Base-by-base conservation (phyloP, 2,329 filamentous ascomycete species). In the Alternaria rosae region DNA sequence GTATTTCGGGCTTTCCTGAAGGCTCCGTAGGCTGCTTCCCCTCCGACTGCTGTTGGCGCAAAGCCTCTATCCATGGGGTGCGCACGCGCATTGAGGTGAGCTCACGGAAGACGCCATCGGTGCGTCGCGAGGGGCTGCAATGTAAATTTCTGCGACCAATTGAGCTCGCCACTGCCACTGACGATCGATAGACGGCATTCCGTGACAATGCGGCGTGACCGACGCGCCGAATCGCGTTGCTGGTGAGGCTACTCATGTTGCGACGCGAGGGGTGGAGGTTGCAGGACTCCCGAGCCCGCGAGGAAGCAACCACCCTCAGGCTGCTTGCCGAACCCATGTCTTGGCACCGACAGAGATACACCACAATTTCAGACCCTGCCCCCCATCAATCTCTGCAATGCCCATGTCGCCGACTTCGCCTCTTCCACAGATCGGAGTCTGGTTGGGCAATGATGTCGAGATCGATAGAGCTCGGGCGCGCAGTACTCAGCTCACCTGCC, bases 51-150 rank as follows among this genome's bases (percentile, higher is more conserved):
- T 85, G 84, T 66, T 85, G 82, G 20, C 82, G 83, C 51, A 91
- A 80, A 1, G 89, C 89, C 68, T 91, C 87, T 42, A 91, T 85
- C 87, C 89, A 91, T 26, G 89, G 89, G n/a, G 85, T 89, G 62
- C 86, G 86, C 8, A 89, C 74, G 11, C 77, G 68, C 70, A 75
- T 74, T 10, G 69, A 69, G 15, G 77, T 79, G 54, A 89, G 79
- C 55, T 85, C 87, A 50, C 82, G 80, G 70, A 88, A 88, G n/a
- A 89, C 86, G 4, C 87, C 87, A 78, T 88, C 86, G 15, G 85
- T 87, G 15, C 59, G 68, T 41, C 62, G 71, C 13, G 42, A 15
- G 9, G 62, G 47, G 66, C 68, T 77, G 57, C 68, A 65, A 43
- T 73, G 75, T 57, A 79, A 74, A 21, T 47, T 57, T 20, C 72